Evolutionary conservation across 31 red algal species (phyloP), one percentile per base, ranked within the genome.

Genomic region (Bonnemaisonia californica): DNA sequence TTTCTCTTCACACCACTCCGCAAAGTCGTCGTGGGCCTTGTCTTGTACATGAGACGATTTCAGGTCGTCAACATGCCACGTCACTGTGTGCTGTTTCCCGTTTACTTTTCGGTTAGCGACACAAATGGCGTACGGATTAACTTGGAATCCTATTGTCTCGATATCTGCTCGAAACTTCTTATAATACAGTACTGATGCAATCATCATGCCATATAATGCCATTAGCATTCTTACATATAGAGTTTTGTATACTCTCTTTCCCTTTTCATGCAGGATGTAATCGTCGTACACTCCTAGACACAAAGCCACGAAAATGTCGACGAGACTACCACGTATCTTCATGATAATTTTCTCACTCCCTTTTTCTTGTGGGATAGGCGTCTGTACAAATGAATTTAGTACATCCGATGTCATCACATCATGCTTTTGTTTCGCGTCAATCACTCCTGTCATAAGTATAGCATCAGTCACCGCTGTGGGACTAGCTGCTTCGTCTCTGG

Each of bases 141-240:
- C 33, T 24, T 59, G 30, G 57, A 78, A 78, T 28, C 54, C 74
- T 34, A 59, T 0, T 81, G n/a, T 32, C 9, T 5, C 59, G 8
- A 51, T 7, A 16, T 51, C 45, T 11, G 9, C 9, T 16, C 7
- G 45, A 51, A 51, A 7, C 45, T 51, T 36, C 28, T 81, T 62
- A 60, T 62, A 81, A 57, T 69, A 81, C 37, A 2, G 41, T 48
- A 54, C 62, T 38, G 62, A 31, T 26, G 62, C 23, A n/a, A 33
- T 60, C 2, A 81, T 31, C 39, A 69, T 67, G n/a, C 62, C 77
- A 69, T n/a, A 81, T 13, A 81, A 62, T n/a, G 57, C 74, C 74
- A 19, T 7, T 35, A 22, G 39, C 38, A 62, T 27, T 35, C 0
- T 26, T 37, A 35, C 56, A 45, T 78, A 78, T 33, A 78, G 54